A percentile compares a stretch with the other conserved stretches of the same genome.
Evolutionary conservation across 331 rosid genomes (phyloP).

Genomic region (Quercus phellos): DNA sequence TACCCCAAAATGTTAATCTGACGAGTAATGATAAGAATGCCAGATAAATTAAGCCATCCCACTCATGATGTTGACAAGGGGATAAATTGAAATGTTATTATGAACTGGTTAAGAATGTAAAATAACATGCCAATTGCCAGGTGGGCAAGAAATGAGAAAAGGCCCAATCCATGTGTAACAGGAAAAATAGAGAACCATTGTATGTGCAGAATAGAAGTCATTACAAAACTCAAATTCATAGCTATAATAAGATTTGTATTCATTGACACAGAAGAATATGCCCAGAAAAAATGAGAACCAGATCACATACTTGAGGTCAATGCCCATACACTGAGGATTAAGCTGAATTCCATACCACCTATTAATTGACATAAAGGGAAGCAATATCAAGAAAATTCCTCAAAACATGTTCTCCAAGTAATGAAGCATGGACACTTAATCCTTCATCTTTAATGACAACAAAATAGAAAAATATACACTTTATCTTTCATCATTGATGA

Average conservation of each 20-base stretch:
- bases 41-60: neutral
- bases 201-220: neutral
- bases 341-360: constrained; percentile 99
- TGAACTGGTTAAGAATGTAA: neutral
- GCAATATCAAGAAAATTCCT: constrained; percentile 17
- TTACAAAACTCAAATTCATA: neutral
- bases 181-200: constrained; percentile 4
- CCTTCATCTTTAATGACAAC: neutral
- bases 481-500: neutral
- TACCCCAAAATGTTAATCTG: constrained; percentile 2
- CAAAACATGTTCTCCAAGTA: constrained; percentile 10
- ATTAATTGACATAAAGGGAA: constrained; percentile 20
- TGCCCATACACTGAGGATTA: constrained; percentile 82
- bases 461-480: neutral
- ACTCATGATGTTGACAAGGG: neutral
- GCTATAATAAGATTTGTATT: neutral
- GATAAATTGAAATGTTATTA: neutral
- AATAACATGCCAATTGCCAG: neutral
- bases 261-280: constrained; percentile 8
- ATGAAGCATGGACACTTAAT: constrained; percentile 7
- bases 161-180: neutral
- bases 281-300: constrained; percentile 14
- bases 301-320: constrained; percentile 93
- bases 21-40: neutral
- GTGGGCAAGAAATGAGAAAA: neutral